These are phyloP conservation scores for Leonotis leonurus DNA, from an alignment of 257 asterid species.

Conservation along the genomic window DNA sequence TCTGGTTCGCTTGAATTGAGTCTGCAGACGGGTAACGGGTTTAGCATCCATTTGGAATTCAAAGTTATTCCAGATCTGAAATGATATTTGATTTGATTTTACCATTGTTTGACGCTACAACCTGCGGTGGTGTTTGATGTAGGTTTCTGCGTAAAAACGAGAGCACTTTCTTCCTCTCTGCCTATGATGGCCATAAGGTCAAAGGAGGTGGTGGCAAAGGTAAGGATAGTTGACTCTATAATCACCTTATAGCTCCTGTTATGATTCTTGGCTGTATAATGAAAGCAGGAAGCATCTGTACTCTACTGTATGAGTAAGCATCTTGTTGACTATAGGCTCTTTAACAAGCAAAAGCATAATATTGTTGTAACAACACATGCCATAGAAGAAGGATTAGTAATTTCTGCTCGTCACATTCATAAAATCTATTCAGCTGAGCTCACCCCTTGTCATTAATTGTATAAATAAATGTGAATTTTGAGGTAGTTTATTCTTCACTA, in stretches of 20 bases:
- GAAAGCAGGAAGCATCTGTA: slow-evolving; percentile 13
- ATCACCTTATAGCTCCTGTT: neutral
- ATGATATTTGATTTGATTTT: neutral
- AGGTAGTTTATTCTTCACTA: too few species aligned
- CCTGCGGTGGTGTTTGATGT: slow-evolving; percentile 12
- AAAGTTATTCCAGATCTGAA: neutral
- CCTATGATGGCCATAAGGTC: slow-evolving; percentile 50
- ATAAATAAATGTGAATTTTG: too few species aligned
- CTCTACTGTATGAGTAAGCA: slow-evolving; percentile 7
- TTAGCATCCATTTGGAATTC: neutral
- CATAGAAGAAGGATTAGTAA: neutral
- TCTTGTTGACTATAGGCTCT: slow-evolving; percentile 20
- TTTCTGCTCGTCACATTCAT: neutral
- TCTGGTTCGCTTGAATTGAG: neutral
- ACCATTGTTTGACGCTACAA: neutral
- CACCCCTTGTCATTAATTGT: too few species aligned
- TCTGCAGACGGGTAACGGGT: neutral
- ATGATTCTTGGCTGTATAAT: slow-evolving; percentile 1
- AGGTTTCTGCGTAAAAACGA: slow-evolving; percentile 81
- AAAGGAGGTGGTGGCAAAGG: slow-evolving; percentile 45
- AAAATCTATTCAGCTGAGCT: too few species aligned
- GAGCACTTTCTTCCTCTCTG: slow-evolving; percentile 53
- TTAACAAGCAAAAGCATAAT: slow-evolving; percentile 3
- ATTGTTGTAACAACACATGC: slow-evolving; percentile 10
- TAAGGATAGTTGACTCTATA: slow-evolving; percentile 38